Percentiles rank a stretch among this genome's conserved stretches.
These are phyloP conservation scores for Zelonia costaricensis DNA, from an alignment of 208 protist species.

Conservation along the genomic window DNA sequence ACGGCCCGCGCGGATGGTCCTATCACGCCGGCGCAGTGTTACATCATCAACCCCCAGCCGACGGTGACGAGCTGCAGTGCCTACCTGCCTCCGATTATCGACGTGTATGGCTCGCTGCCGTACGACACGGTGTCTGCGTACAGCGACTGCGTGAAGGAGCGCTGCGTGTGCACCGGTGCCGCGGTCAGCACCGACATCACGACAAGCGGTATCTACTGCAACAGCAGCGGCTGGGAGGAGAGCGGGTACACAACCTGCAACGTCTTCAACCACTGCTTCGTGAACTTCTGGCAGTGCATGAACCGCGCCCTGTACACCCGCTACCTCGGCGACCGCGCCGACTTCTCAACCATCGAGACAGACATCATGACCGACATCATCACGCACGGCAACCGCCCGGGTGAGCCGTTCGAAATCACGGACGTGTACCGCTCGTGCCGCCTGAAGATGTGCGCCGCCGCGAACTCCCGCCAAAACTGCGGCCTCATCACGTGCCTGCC, in stretches of 20 bases:
- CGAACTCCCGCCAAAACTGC: conserved; percentile 47
- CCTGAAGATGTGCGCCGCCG: conserved; percentile 40
- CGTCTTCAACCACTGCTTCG: conserved; percentile 46
- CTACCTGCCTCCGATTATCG: conserved; percentile 26
- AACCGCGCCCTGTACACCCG: conserved; percentile 21
- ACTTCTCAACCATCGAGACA: conserved; percentile 16
- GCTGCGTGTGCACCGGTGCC: conserved; percentile 45
- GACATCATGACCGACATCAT: conserved; percentile 30
- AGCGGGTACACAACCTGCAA: conserved; percentile 53
- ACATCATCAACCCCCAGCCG: conserved; percentile 44
- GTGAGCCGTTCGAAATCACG: conserved; percentile 41
- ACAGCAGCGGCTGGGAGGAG: conserved; percentile 31
- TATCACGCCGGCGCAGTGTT: conserved; percentile 40
- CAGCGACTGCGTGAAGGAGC: conserved; percentile 40
- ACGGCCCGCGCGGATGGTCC: conserved; percentile 24
- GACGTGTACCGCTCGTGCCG: conserved; percentile 44
- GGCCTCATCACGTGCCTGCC: conserved; percentile 61
- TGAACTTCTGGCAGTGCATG: conserved; percentile 47
- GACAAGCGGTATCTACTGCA: conserved; percentile 46
- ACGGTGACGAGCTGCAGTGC: conserved; percentile 29
- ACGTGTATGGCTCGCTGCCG: conserved; percentile 36
- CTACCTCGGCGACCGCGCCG: conserved; percentile 4
- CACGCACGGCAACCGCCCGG: conserved; percentile 35
- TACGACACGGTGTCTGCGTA: conserved; percentile 39
- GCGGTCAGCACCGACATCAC: conserved; percentile 17